Evolutionary conservation across 352 stramenopile species (phyloP).

Genomic region (Globisporangium irregulare): DNA sequence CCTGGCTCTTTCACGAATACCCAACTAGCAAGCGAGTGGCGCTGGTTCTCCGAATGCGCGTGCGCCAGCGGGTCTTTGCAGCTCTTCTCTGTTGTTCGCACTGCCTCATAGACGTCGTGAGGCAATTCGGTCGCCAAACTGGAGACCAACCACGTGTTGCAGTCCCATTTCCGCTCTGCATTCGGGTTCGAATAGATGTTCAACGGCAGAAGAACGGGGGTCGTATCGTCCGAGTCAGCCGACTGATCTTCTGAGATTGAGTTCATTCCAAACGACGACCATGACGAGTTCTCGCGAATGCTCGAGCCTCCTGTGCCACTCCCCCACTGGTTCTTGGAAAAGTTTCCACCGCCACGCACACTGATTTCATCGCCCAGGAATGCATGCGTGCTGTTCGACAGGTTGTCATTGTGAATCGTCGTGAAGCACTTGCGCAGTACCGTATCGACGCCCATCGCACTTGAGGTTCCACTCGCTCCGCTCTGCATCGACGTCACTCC

Average conservation of each 20-base stretch:
- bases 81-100: conserved; percentile 35
- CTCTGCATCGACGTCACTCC: conserved; percentile 12
- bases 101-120: conserved; percentile 50
- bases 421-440: conserved; percentile 85
- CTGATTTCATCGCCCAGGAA: conserved; percentile 87
- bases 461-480: background rate
- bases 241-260: conserved; percentile 55
- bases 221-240: conserved; percentile 37
- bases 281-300: conserved; percentile 21
- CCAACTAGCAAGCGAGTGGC: conserved; percentile 40
- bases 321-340: conserved; percentile 34
- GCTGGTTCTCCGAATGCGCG: conserved; percentile 11
- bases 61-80: conserved; percentile 24
- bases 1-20: conserved; percentile 61
- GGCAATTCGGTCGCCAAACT: conserved; percentile 64
- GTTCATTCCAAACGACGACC: conserved; percentile 67
- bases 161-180: conserved; percentile 43
- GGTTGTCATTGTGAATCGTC: conserved; percentile 83
- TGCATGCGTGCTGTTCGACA: conserved; percentile 79
- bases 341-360: conserved; percentile 61
- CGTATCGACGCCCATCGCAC: conserved; percentile 46
- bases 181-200: conserved; percentile 15
- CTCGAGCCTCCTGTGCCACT: conserved; percentile 20
- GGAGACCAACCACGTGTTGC: conserved; percentile 61
- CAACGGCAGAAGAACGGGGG: conserved; percentile 46